These are phyloP conservation scores for Nicotiana paniculata DNA, from an alignment of 257 asterid species.

Conservation along the genomic window DNA sequence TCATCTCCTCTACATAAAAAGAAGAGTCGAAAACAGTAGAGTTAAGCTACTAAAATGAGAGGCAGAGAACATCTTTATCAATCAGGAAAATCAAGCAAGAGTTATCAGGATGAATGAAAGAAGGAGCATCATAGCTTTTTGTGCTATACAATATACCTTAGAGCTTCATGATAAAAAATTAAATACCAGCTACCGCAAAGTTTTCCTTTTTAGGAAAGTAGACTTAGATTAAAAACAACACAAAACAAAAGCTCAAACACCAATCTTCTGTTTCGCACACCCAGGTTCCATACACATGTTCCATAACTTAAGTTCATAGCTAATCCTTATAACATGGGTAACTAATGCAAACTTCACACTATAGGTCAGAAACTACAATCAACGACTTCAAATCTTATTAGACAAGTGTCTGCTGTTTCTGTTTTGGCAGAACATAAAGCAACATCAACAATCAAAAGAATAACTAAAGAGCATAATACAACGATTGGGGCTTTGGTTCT, in stretches of 20 bases:
- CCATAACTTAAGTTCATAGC: neutral
- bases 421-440: neutral
- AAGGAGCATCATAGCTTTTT: neutral
- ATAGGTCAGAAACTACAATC: neutral
- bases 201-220: neutral
- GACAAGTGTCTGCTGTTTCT: neutral
- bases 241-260: neutral
- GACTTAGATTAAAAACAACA: neutral
- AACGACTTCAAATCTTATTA: neutral
- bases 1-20: neutral
- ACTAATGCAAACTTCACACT: neutral
- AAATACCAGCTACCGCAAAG: neutral
- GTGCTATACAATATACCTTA: neutral
- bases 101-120: neutral
- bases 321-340: neutral
- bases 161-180: neutral
- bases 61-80: neutral
- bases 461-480: neutral
- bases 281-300: neutral
- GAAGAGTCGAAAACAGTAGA: neutral
- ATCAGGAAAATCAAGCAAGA: neutral
- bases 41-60: neutral
- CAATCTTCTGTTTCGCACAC: neutral
- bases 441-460: neutral
- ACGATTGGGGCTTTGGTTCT: neutral